Base-by-base conservation (phyloP, 2,329 filamentous ascomycete species). In the Pseudogymnoascus sp. region DNA sequence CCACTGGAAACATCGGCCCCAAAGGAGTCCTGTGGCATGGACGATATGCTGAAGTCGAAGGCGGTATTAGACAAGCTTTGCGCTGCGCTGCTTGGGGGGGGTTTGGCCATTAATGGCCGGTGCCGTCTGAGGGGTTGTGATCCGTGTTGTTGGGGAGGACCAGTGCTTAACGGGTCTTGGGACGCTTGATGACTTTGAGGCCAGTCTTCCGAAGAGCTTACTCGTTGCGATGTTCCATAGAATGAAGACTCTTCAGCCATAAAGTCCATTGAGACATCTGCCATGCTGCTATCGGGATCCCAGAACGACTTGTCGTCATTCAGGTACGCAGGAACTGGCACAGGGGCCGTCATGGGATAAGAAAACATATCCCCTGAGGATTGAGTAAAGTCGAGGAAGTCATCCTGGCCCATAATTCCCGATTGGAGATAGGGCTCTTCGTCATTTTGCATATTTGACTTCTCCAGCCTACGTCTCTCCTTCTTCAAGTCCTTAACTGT, bases 211-310 rank as follows among this genome's bases (percentile, higher is more conserved):
- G 83, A 82, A 43, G 76, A 80, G 65, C 80, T 78, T 28, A 78
- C 74, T 43, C 79, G 79, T 41, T 84, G 76, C 24, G 69, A 76
- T 1, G 65, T 61, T 38, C 62, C 65, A 33, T 67, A 68, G 33
- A 72, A 72, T 62, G 62, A 65, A 43, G 65, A 61, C 31, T 68
- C 76, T 19, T 79, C 73, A 16, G 76, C 72, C 56, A 76, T 74
- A 65, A 86, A 87, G 68, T 87, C 84, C 61, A 88, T 74, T 63
- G 86, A 84, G 82, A 88, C 85, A 24, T 76, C 78, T 41, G 71
- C 73, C 78, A 86, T 82, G 64, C 73, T 73, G 24, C 75, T 70
- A 61, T 81, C 79, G 3, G 79, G 75, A 64, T 85, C 83, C 85
- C 85, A 88, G 66, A 86, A 87, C 38, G 72, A 67, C 59, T 77